Evolutionary conservation across 2,329 filamentous ascomycete genomes (phyloP).

Genomic region (Pseudogymnoascus sp.): DNA sequence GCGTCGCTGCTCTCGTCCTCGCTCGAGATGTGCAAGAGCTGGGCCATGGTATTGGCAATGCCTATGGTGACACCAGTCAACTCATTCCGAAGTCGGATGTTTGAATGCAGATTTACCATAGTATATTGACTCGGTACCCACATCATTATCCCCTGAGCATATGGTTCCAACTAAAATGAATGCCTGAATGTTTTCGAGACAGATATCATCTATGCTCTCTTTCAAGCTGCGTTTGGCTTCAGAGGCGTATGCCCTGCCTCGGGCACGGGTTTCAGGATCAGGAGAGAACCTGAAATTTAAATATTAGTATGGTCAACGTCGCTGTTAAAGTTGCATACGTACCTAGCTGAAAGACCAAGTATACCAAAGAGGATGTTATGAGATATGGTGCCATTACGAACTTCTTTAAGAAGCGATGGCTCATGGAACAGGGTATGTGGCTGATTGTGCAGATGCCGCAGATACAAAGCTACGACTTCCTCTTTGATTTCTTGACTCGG

Average conservation of each 20-base stretch:
- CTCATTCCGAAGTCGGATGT: neutral
- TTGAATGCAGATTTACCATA: neutral
- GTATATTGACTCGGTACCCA: neutral
- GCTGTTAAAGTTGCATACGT: neutral
- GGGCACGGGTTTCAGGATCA: neutral
- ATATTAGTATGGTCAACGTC: neutral
- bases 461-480: constrained; percentile 19
- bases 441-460: constrained; percentile 21
- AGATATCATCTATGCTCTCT: neutral
- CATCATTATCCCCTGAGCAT: neutral
- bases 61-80: constrained; percentile 10
- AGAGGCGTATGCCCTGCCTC: neutral
- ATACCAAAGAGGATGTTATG: neutral
- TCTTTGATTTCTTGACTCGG: too few relatives aligned
- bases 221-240: neutral
- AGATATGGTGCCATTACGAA: neutral
- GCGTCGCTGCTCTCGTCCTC: constrained; percentile 18
- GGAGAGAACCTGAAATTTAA: neutral
- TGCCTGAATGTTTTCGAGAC: neutral
- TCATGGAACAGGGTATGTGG: constrained; percentile 23
- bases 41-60: constrained; percentile 29
- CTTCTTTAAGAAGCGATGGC: constrained; percentile 15
- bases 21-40: constrained; percentile 24
- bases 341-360: neutral
- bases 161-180: neutral